Base-by-base conservation (phyloP, 257 asterid genomes). In the Verbascum thapsus region DNA sequence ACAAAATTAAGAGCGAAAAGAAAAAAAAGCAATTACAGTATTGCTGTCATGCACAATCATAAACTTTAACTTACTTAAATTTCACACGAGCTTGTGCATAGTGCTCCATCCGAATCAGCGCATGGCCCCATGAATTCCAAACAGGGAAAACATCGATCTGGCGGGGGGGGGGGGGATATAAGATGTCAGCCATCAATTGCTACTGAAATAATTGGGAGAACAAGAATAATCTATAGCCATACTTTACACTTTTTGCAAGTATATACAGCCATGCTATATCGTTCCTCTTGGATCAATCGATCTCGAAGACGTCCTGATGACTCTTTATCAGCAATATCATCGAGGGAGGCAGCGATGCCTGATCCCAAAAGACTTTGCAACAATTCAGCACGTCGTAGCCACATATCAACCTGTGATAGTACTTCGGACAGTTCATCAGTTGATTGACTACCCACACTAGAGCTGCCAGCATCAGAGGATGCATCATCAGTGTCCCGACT, bases 211-310 rank as follows among this genome's bases (percentile, higher is more conserved):
- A 20, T 18, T 32, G 37, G n/a, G n/a, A 70, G 35, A 13, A 15
- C 16, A 51, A 53, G 6, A 26, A 22, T 40, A 58, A 63, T 32
- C 17, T 37, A 58, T 63, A 61, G 20, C 13, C 43, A 22, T 83
- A 89, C 99, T 94, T 92, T 92, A 70, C 99, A 89, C 96, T 92
- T 92, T 85, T 80, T 92, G 92, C 91, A 80, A 52, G 99, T 87
- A 71, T 92, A 92, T 17, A 92, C 96, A 73, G 99, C 97, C 99
- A 92, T 92, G 77, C 99, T 89, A 73, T 92, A 92, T 48, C 87
- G 76, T 75, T 92, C 99, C 66, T 92, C 97, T 53, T 74, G 84
- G 76, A 89, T 81, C 77, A 92, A 72, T 65, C 99, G 85, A 72
- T 92, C 91, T 68, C 99, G 82, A 71, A 92, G 99, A 75, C 10